Evolutionary conservation across 768 basidiomycete species (phyloP).

Genomic region (Porpolomopsis calyptriformis): DNA sequence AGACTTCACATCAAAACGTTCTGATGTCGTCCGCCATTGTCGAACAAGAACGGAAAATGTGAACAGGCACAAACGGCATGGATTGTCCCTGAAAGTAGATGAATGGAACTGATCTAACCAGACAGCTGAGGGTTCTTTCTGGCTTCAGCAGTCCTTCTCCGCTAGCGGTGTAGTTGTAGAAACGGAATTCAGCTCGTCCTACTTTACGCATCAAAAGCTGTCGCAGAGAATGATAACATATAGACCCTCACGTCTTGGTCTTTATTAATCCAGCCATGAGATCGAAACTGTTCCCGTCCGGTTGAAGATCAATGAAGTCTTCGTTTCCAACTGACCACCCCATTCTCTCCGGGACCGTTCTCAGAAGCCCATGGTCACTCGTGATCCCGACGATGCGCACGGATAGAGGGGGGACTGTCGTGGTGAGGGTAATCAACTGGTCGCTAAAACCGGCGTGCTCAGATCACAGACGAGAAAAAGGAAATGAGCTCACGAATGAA

Average conservation of each 20-base stretch:
- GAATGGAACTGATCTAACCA: no score
- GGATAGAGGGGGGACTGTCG: constrained; percentile 51
- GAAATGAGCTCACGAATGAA: constrained; percentile 69
- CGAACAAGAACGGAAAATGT: no score
- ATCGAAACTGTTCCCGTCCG: constrained; percentile 96
- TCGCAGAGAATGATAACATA: no score
- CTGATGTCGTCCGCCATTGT: no score
- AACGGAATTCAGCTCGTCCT: no score
- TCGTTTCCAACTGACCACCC: constrained; percentile 21
- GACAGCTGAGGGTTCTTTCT: no score
- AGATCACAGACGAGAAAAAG: not conserved
- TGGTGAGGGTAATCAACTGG: constrained; percentile 74
- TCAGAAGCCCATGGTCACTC: constrained; percentile 73
- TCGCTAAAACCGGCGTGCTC: constrained; percentile 38
- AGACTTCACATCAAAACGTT: no score
- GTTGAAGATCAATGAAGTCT: constrained; percentile 82
- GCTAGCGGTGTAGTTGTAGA: no score
- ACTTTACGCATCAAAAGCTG: no score
- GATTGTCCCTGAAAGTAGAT: no score
- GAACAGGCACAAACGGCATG: no score
- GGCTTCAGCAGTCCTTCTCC: no score
- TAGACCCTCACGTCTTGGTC: constrained; percentile 33
- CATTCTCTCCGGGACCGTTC: constrained; percentile 57
- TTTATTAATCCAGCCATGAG: constrained; percentile 83
- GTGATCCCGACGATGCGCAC: constrained; percentile 85